Evolutionary conservation across 371 early-diverging fungal species (phyloP), one percentile per base, ranked within the genome.

Genomic region (Syncephalastrum monosporum): DNA sequence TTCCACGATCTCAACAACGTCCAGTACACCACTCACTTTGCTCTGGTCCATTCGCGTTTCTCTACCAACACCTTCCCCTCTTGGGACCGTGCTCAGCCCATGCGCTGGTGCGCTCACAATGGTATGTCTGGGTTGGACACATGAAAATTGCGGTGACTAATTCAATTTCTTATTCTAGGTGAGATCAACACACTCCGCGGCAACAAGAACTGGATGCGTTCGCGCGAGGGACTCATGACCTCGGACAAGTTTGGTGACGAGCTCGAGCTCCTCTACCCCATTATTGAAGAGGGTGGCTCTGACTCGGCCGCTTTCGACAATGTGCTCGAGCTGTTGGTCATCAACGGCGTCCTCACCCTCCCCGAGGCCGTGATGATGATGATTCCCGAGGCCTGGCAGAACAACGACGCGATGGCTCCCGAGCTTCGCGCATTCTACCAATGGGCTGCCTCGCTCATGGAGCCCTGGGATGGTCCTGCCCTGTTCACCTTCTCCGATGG

Each of bases 141-240:
- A 27, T 27, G 7, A 27, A 27, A 27, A 5, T 27, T 27, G 3
- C 5, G 27, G 27, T 27, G 21, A 21, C 21, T 21, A 21, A 21
- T 21, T 21, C 21, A 21, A 21, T 21, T 21, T 21, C 21, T 21
- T 21, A 21, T 21, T 21, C 21, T 69, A 91, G 91, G 92, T 74
- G 97, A 98, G 75, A 98, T 98, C 68, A 98, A 98, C 72, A 97
- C 98, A 6, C 83, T 98, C 27, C 88, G 95, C 55, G 98, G 98
- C 44, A 98, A 98, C 84, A 96, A 94, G 75, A 97, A 96, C 82
- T 96, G 97, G 96, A 97, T 96, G 96, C 88, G 95, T 27, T 93
- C 98, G 47, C 89, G 97, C 42, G 96, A 97, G 72, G 96, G 97
- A 55, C 84, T 94, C 61, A 90, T 98, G 86, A 72, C 82, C 47